Evolutionary conservation across 2,329 filamentous ascomycete species (phyloP).

Genomic region (Botrytis hyacinthi): DNA sequence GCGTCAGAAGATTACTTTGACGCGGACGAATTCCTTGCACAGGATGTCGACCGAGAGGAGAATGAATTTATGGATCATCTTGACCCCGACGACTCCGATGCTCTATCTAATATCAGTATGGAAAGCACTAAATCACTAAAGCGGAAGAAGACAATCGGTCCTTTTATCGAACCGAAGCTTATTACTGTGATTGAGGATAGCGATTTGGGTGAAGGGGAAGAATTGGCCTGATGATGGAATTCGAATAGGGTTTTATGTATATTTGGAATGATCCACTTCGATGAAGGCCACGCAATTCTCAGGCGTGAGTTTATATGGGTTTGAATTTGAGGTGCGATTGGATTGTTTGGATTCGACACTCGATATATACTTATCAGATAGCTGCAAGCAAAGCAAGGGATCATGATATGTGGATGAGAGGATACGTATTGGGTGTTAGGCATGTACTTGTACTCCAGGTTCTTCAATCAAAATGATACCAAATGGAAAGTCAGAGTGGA

Average conservation of each 20-base stretch:
- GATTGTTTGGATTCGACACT: not conserved
- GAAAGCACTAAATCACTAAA: conserved; percentile 18
- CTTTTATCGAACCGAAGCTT: conserved; percentile 14
- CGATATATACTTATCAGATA: not conserved
- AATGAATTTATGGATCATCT: not conserved
- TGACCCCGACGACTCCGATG: conserved; percentile 31
- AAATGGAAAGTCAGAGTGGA: no score
- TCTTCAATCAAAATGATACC: no score
- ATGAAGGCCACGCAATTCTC: not conserved
- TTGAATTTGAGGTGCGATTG: not conserved
- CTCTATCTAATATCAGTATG: conserved; percentile 27
- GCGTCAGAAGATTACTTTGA: not conserved
- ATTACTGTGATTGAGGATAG: conserved; percentile 53
- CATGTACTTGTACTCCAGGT: no score
- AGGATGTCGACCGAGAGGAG: not conserved
- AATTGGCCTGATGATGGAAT: not conserved
- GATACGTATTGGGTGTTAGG: no score
- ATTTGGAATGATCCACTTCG: not conserved
- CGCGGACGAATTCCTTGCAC: not conserved
- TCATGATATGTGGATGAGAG: not conserved
- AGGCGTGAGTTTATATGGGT: not conserved
- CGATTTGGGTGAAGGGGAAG: conserved; percentile 47
- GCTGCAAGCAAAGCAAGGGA: not conserved
- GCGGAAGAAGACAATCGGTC: conserved; percentile 22
- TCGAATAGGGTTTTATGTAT: not conserved